A percentile compares a stretch with the other conserved stretches of the same genome.
Evolutionary conservation across 306 rosid genomes (phyloP).

Genomic region (Dryas octopetala): DNA sequence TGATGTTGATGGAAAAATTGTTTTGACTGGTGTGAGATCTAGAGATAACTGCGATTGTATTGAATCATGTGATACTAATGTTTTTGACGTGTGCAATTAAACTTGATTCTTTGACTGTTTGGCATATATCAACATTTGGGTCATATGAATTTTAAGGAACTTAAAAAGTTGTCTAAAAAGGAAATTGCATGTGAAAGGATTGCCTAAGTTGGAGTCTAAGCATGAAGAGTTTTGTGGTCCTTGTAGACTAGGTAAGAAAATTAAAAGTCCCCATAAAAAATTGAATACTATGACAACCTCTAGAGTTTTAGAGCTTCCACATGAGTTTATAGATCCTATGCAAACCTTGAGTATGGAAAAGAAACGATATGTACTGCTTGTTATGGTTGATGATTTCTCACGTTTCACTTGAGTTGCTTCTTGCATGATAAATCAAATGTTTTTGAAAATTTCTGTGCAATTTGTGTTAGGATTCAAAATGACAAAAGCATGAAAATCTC

Average conservation of each 20-base stretch:
- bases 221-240: background rate
- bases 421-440: background rate
- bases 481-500: background rate
- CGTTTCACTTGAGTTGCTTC: background rate
- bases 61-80: background rate
- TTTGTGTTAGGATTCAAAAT: background rate
- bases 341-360: background rate
- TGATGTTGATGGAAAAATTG: too few relatives aligned
- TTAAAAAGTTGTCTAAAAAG: background rate
- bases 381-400: background rate
- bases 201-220: background rate
- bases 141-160: background rate
- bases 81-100: background rate
- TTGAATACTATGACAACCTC: background rate
- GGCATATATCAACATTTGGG: background rate
- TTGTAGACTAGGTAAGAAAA: background rate
- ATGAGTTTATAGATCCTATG: background rate
- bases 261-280: background rate
- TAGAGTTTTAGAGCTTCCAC: background rate
- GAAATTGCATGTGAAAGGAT: background rate
- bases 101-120: background rate
- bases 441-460: background rate
- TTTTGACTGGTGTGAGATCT: background rate
- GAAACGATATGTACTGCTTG: too few relatives aligned
- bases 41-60: background rate